These are phyloP conservation scores for Metarhizium robertsii DNA, from an alignment of 2,329 filamentous ascomycete genomes.

Conservation along the genomic window DNA sequence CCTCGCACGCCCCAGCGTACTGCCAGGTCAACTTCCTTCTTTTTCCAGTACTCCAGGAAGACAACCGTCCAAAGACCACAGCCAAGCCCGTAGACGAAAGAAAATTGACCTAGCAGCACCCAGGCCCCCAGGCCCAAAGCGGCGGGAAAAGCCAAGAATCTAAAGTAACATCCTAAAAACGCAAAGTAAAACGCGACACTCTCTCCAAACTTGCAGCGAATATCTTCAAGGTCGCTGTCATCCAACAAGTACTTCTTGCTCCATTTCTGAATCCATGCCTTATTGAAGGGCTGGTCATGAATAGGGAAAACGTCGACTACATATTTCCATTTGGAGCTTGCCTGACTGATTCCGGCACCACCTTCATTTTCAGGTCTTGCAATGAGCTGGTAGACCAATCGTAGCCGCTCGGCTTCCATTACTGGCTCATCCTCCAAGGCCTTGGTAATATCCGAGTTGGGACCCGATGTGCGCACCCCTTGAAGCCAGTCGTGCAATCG, in stretches of 20 bases:
- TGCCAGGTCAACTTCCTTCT: slow-evolving; percentile 77
- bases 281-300: slow-evolving; percentile 69
- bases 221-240: slow-evolving; percentile 58
- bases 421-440: slow-evolving; percentile 66
- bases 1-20: slow-evolving; percentile 84
- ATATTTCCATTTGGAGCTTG: slow-evolving; percentile 60
- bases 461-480: slow-evolving; percentile 70
- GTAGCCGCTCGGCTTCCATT: slow-evolving; percentile 78
- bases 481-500: slow-evolving; percentile 91
- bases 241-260: slow-evolving; percentile 62
- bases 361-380: slow-evolving; percentile 64
- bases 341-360: slow-evolving; percentile 67
- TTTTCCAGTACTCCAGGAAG: slow-evolving; percentile 95
- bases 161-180: slow-evolving; percentile 84
- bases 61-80: slow-evolving; percentile 80
- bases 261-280: slow-evolving; percentile 65
- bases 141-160: slow-evolving; percentile 75
- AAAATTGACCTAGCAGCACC: slow-evolving; percentile 78
- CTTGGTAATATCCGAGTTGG: slow-evolving; percentile 60
- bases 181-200: slow-evolving; percentile 92
- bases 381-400: slow-evolving; percentile 80
- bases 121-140: slow-evolving; percentile 68
- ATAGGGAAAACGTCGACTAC: slow-evolving; percentile 69
- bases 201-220: slow-evolving; percentile 70
- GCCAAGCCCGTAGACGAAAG: slow-evolving; percentile 66